Evolutionary conservation across 805 yeast species (phyloP).

Genomic region (Danielozyma ontarioensis): DNA sequence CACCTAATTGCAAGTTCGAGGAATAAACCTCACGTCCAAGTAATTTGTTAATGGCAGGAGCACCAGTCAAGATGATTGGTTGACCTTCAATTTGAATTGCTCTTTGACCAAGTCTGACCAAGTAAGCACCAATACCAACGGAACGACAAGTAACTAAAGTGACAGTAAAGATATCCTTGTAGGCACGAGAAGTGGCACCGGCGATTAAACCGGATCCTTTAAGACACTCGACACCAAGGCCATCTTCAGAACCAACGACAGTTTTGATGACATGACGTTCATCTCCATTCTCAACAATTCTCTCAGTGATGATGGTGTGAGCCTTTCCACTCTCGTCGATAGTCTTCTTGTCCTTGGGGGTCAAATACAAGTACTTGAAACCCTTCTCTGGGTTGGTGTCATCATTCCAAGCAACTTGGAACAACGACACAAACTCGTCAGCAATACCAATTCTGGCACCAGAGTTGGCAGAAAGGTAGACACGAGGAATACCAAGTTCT

Average conservation of each 20-base stretch:
- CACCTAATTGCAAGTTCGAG: slow-evolving; percentile 96
- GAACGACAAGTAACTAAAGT: slow-evolving; percentile 99
- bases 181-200: slow-evolving; percentile 97
- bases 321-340: slow-evolving; percentile 57
- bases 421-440: slow-evolving; percentile 86
- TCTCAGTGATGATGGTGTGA: slow-evolving; percentile 66
- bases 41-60: slow-evolving; percentile 95
- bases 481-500: slow-evolving; percentile 87
- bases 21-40: slow-evolving; percentile 96
- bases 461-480: slow-evolving; percentile 94
- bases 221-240: slow-evolving; percentile 97
- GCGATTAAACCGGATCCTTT: slow-evolving; percentile 98
- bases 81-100: slow-evolving; percentile 98
- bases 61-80: slow-evolving; percentile 98
- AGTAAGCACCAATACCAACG: slow-evolving; percentile 99
- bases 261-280: slow-evolving; percentile 76
- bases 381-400: slow-evolving; percentile 74
- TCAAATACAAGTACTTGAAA: slow-evolving; percentile 80
- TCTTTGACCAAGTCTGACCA: slow-evolving; percentile 97
- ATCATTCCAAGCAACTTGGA: slow-evolving; percentile 90
- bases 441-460: slow-evolving; percentile 99
- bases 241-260: slow-evolving; percentile 90
- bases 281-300: slow-evolving; percentile 78
- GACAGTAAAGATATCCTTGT: slow-evolving; percentile 93
- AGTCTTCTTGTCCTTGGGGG: slow-evolving; percentile 55